phyloP scores from a whole-genome alignment of 305 asterid genomes.

The Fraxinus paxiana region DNA sequence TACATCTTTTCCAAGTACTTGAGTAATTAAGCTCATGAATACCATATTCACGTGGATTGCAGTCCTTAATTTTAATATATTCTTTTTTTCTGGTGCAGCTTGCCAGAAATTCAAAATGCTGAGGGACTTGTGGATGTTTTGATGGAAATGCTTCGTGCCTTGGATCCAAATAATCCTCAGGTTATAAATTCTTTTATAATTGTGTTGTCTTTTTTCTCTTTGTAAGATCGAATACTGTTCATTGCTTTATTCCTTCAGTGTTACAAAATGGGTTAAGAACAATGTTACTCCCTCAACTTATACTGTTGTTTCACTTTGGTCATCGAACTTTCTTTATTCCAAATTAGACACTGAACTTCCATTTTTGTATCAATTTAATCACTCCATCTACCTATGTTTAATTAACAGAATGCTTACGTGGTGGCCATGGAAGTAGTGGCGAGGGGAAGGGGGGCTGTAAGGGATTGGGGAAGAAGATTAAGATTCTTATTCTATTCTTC shows the following conservation, averaged over 20 bases:
- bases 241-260: background rate
- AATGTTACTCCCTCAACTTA: background rate
- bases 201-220: background rate
- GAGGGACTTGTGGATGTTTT: constrained; percentile 79
- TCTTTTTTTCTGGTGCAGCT: constrained; percentile 35
- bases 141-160: constrained; percentile 82
- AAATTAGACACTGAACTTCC: background rate
- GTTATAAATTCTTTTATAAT: constrained; percentile 31
- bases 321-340: background rate
- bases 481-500: background rate
- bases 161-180: constrained; percentile 75
- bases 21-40: background rate
- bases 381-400: background rate
- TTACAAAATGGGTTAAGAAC: background rate
- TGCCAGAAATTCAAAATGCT: constrained; percentile 81
- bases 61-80: background rate
- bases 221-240: background rate
- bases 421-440: background rate
- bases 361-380: background rate
- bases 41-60: background rate
- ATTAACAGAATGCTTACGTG: background rate
- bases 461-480: background rate
- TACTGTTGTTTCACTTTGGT: background rate
- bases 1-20: background rate
- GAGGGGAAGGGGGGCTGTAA: background rate